Evolutionary conservation across 2,329 filamentous ascomycete genomes (phyloP).

Genomic region (Fusarium metavorans): DNA sequence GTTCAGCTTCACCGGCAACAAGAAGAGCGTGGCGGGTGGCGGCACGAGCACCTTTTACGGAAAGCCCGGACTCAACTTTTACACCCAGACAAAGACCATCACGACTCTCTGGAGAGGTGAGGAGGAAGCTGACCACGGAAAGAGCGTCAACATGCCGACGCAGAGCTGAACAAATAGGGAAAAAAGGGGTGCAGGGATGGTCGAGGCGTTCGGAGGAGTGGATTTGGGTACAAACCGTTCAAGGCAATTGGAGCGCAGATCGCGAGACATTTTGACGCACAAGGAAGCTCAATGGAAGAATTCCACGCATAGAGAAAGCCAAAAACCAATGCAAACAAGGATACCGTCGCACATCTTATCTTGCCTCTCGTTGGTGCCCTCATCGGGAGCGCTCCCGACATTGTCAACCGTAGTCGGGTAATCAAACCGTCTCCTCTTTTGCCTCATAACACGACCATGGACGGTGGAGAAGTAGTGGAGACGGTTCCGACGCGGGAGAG

Average conservation of each 20-base stretch:
- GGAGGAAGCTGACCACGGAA: conserved; percentile 57
- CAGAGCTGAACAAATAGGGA: background rate
- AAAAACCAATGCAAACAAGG: background rate
- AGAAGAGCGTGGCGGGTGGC: conserved; percentile 76
- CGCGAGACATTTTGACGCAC: background rate
- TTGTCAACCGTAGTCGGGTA: conserved; percentile 14
- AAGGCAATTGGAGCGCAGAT: conserved; percentile 1
- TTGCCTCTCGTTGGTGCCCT: conserved; percentile 2
- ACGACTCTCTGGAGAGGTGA: conserved; percentile 76
- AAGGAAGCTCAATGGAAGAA: background rate
- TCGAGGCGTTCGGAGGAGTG: background rate
- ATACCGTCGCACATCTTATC: background rate
- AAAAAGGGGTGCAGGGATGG: background rate
- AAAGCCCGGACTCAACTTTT: conserved; percentile 77
- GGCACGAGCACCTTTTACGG: conserved; percentile 79
- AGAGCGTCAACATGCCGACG: conserved; percentile 5
- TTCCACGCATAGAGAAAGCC: background rate
- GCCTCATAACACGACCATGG: conserved; percentile 2
- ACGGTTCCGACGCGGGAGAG: background rate
- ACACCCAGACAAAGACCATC: conserved; percentile 80
- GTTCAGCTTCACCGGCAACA: conserved; percentile 52
- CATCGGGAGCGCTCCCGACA: conserved; percentile 18
- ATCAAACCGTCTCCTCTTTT: conserved; percentile 13
- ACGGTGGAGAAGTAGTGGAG: conserved; percentile 6
- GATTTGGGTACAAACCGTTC: background rate